Percentiles rank a stretch among this genome's conserved stretches.
Conservation (phyloP, 768 basidiomycete species). For the Russula griseocarnosa region DNA sequence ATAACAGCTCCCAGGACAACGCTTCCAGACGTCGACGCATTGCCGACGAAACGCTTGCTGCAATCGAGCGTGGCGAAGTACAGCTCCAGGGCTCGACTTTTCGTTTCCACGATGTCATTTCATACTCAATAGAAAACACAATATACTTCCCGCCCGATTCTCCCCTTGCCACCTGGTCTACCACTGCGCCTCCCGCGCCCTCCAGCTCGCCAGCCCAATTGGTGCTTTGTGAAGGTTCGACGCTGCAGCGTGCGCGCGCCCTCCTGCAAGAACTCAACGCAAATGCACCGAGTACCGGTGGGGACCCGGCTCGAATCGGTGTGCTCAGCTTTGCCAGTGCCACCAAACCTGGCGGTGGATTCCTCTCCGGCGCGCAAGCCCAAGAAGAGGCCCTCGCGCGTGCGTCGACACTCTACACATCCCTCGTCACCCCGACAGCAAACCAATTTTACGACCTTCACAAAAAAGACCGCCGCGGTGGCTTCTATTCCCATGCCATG, state of each 20-base stretch:
- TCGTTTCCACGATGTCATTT: conserved; percentile 37
- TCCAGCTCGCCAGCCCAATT: conserved; percentile 32
- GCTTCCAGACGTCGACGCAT: conserved; percentile 33
- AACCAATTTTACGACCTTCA: conserved; percentile 63
- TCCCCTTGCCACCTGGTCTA: conserved; percentile 46
- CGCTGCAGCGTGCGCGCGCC: conserved; percentile 56
- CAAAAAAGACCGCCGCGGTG: conserved; percentile 42
- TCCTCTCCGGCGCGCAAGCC: conserved; percentile 65
- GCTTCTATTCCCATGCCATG: conserved; percentile 77
- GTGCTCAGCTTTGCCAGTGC: conserved; percentile 77
- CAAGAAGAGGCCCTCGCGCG: conserved; percentile 81
- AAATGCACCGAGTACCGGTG: conserved; percentile 23
- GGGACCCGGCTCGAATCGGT: conserved; percentile 41
- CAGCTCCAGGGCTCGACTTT: conserved; percentile 32
- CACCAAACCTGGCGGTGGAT: conserved; percentile 72
- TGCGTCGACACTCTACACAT: conserved; percentile 63
- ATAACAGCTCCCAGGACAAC: neutral
- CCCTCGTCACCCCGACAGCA: conserved; percentile 53
- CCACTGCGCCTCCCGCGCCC: conserved; percentile 20
- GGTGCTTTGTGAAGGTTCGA: conserved; percentile 57
- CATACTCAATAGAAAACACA: conserved; percentile 42
- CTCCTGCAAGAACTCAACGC: conserved; percentile 28
- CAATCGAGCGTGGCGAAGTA: conserved; percentile 47
- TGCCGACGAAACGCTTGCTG: conserved; percentile 48
- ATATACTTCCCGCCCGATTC: conserved; percentile 52